These are phyloP conservation scores for Hebeloma cylindrosporum DNA, from an alignment of 768 basidiomycete genomes.

Conservation along the genomic window DNA sequence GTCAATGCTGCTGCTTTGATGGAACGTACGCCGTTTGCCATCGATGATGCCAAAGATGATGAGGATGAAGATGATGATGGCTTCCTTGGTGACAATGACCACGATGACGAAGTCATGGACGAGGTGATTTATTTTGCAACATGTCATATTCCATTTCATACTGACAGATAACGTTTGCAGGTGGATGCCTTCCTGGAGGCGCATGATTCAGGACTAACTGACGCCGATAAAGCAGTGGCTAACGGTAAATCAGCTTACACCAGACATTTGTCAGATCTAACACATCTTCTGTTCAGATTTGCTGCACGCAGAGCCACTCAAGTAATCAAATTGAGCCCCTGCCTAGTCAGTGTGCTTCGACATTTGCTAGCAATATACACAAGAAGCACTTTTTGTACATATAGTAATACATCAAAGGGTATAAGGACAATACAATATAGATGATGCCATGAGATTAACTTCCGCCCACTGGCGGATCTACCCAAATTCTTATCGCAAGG, in stretches of 20 bases:
- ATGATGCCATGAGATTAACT: neutral
- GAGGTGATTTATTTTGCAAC: constrained; percentile 69
- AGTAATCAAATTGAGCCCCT: constrained; percentile 27
- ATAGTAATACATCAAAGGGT: constrained; percentile 23
- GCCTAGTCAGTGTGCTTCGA: neutral
- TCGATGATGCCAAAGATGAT: constrained; percentile 89
- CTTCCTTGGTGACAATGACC: constrained; percentile 55
- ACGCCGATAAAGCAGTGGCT: constrained; percentile 75
- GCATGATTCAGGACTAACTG: constrained; percentile 82
- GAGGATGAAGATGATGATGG: constrained; percentile 68
- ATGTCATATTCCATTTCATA: constrained; percentile 4
- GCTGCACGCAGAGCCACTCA: constrained; percentile 59
- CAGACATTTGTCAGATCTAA: constrained; percentile 2
- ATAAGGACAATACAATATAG: constrained; percentile 13
- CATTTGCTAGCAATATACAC: constrained; percentile 2
- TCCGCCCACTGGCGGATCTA: constrained; percentile 43
- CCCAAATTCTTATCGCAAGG: constrained; percentile 81
- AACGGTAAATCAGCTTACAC: constrained; percentile 51
- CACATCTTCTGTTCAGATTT: constrained; percentile 42
- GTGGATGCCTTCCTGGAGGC: constrained; percentile 95
- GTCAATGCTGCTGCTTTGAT: constrained; percentile 83
- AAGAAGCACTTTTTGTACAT: constrained; percentile 23
- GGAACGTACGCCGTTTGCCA: constrained; percentile 95
- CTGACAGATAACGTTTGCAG: constrained; percentile 31
- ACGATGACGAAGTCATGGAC: constrained; percentile 72